phyloP scores from a whole-genome alignment of 805 yeast genomes.

The Peterozyma xylosa region DNA sequence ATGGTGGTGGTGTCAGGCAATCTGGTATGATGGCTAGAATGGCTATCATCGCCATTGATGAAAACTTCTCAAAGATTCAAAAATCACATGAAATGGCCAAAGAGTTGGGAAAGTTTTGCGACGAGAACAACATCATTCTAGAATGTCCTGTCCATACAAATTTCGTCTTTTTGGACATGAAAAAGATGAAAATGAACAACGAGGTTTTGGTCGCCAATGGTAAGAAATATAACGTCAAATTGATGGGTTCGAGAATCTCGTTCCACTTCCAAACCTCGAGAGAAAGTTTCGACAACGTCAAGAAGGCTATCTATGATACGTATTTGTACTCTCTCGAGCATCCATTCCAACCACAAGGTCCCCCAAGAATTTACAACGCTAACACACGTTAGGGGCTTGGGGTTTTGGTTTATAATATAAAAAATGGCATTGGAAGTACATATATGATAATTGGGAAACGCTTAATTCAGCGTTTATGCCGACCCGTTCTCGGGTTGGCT shows the following conservation, averaged over 20 bases:
- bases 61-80: constrained; percentile 53
- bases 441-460: not conserved
- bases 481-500: not conserved
- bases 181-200: constrained; percentile 47
- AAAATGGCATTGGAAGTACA: too few species aligned
- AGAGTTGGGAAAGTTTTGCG: constrained; percentile 45
- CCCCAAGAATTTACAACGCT: constrained; percentile 22
- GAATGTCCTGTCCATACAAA: constrained; percentile 79
- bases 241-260: constrained; percentile 71
- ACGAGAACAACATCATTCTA: constrained; percentile 43
- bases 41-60: constrained; percentile 74
- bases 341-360: constrained; percentile 45
- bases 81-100: constrained; percentile 44
- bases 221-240: constrained; percentile 49
- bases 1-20: constrained; percentile 92
- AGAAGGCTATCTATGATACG: constrained; percentile 50
- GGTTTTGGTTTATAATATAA: not conserved
- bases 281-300: constrained; percentile 49
- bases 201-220: constrained; percentile 46
- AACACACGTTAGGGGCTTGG: constrained; percentile 10
- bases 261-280: constrained; percentile 65
- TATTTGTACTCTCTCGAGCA: constrained; percentile 42
- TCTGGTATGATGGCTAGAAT: constrained; percentile 74
- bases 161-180: constrained; percentile 69
- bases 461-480: not conserved